Conservation (phyloP, 1,139 yeast genomes). For the Sugiyamaella neomexicana region DNA sequence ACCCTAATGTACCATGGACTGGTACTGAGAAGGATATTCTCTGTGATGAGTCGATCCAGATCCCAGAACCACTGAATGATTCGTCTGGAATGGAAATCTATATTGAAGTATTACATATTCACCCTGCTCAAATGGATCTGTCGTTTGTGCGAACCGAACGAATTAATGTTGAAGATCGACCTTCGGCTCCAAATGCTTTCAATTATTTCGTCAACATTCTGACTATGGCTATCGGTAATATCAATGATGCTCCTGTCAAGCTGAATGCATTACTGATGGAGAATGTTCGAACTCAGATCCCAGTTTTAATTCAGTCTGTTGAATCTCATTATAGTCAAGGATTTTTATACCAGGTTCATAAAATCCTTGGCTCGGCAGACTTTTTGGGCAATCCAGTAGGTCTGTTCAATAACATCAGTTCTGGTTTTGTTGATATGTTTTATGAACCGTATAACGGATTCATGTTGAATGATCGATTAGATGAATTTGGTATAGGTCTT, state of each 20-base stretch:
- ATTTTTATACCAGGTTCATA: conserved; percentile 87
- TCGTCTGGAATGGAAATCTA: conserved; percentile 71
- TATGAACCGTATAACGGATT: conserved; percentile 98
- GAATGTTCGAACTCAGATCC: conserved; percentile 83
- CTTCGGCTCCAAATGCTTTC: conserved; percentile 62
- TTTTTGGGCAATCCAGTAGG: conserved; percentile 97
- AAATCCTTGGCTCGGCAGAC: conserved; percentile 94
- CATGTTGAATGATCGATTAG: conserved; percentile 90
- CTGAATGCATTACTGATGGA: conserved; percentile 85
- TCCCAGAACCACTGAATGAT: conserved; percentile 71
- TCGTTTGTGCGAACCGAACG: conserved; percentile 92
- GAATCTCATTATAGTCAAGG: conserved; percentile 90
- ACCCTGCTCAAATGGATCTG: conserved; percentile 83
- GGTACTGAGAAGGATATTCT: conserved; percentile 39
- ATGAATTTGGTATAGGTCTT: conserved; percentile 89
- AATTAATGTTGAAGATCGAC: conserved; percentile 58
- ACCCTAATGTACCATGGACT: conserved; percentile 45
- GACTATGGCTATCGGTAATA: conserved; percentile 96
- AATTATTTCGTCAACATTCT: conserved; percentile 75
- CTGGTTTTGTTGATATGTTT: conserved; percentile 94
- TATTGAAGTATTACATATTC: conserved; percentile 89
- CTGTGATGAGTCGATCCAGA: conserved; percentile 60
- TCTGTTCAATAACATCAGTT: conserved; percentile 83
- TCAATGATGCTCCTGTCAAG: conserved; percentile 93
- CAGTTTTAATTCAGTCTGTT: conserved; percentile 68